Conservation (phyloP, 1,284 basidiomycete genomes). For the Kalmanozyma brasiliensis region DNA sequence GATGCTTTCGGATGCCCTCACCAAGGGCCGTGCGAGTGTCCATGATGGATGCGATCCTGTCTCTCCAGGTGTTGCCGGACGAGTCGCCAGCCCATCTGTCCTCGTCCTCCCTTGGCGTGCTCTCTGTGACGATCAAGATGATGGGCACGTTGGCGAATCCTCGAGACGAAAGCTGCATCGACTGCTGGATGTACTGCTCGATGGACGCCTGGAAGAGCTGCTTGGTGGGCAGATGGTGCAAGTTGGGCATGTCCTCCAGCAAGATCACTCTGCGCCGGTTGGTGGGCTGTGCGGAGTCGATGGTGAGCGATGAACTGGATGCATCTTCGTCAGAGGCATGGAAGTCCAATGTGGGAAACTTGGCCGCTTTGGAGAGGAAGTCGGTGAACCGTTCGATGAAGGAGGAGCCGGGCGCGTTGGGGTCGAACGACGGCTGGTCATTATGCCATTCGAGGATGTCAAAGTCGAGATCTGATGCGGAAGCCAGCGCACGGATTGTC, state of each 20-base stretch:
- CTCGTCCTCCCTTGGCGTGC: conserved; percentile 71
- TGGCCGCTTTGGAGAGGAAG: conserved; percentile 49
- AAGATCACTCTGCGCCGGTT: conserved; percentile 74
- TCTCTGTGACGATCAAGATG: conserved; percentile 85
- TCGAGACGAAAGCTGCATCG: conserved; percentile 10
- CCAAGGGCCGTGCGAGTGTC: conserved; percentile 79
- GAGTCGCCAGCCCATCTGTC: conserved; percentile 71
- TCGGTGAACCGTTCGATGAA: conserved; percentile 53
- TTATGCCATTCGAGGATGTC: conserved; percentile 89
- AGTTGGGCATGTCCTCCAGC: conserved; percentile 91
- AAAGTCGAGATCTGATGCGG: conserved; percentile 75
- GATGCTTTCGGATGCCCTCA: conserved; percentile 73
- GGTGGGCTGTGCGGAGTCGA: conserved; percentile 1
- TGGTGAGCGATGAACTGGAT: conserved; percentile 7
- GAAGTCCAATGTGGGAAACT: conserved; percentile 45
- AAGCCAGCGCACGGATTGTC: conserved; percentile 79
- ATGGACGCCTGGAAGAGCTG: conserved; percentile 80
- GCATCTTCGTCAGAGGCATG: conserved; percentile 5
- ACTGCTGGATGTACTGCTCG: conserved; percentile 35
- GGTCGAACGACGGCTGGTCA: conserved; percentile 52
- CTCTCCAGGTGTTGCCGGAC: conserved; percentile 70
- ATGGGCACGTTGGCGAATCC: conserved; percentile 72
- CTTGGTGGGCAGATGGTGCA: conserved; percentile 75
- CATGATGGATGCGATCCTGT: conserved; percentile 68
- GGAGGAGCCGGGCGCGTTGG: conserved; percentile 11